A percentile compares a stretch with the other conserved stretches of the same genome.
Conservation (phyloP, 2,329 filamentous ascomycete species). For the Xylariaceae sp. region DNA sequence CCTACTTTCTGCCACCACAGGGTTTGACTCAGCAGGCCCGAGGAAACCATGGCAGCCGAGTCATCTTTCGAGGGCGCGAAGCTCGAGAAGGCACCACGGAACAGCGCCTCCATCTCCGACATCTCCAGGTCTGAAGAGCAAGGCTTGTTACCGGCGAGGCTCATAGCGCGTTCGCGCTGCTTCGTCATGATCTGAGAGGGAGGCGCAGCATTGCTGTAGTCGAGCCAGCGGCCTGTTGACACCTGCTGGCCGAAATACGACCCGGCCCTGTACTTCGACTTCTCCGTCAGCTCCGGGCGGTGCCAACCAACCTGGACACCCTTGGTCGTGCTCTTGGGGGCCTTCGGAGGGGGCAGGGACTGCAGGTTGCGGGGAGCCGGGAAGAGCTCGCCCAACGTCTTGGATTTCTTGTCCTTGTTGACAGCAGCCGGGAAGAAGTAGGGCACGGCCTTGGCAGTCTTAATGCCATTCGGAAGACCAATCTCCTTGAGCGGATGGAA, state of each 20-base stretch:
- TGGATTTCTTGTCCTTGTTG: slow-evolving; percentile 44
- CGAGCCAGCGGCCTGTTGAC: slow-evolving; percentile 61
- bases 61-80: slow-evolving; percentile 74
- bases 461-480: slow-evolving; percentile 66
- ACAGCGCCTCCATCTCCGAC: slow-evolving; percentile 65
- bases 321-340: slow-evolving; percentile 62
- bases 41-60: slow-evolving; percentile 60
- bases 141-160: slow-evolving; percentile 53
- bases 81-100: slow-evolving; percentile 69
- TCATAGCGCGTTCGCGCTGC: slow-evolving; percentile 65
- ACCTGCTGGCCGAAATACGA: slow-evolving; percentile 62
- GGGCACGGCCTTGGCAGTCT: slow-evolving; percentile 58
- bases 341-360: slow-evolving; percentile 63
- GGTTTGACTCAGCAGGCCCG: slow-evolving; percentile 53
- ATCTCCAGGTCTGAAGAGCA: slow-evolving; percentile 49
- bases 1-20: slow-evolving; percentile 73
- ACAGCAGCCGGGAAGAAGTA: slow-evolving; percentile 24
- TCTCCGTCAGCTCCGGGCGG: slow-evolving; percentile 46
- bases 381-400: slow-evolving; percentile 67
- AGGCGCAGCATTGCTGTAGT: slow-evolving; percentile 58
- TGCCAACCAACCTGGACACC: slow-evolving; percentile 47
- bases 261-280: slow-evolving; percentile 43
- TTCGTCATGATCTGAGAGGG: slow-evolving; percentile 50
- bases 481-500: slow-evolving; percentile 50
- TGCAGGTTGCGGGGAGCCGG: slow-evolving; percentile 58